phyloP scores from a whole-genome alignment of 129 eudicot genomes.

The Scalesia atractyloides region DNA sequence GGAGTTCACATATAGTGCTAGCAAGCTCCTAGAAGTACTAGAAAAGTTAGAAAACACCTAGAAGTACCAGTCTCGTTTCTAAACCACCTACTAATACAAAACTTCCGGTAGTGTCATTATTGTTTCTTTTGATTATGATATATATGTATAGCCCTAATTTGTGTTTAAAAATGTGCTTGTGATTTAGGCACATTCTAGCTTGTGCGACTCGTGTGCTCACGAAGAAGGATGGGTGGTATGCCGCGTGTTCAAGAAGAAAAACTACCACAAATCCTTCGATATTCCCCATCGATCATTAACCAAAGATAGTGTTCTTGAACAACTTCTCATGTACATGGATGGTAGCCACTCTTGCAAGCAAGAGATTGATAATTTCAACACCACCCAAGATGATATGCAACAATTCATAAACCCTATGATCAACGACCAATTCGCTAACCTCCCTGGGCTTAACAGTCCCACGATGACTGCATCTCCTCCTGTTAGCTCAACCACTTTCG shows the following conservation, averaged over 20 bases:
- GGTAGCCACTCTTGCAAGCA: constrained; percentile 37
- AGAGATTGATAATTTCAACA: constrained; percentile 30
- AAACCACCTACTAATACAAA: too few relatives aligned
- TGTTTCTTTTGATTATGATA: background rate
- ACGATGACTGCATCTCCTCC: constrained; percentile 18
- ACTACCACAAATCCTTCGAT: constrained; percentile 43
- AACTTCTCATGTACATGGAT: constrained; percentile 51
- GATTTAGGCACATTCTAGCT: constrained; percentile 26
- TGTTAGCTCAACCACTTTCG: constrained; percentile 4
- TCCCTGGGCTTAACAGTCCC: constrained; percentile 55
- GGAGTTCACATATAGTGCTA: too few relatives aligned
- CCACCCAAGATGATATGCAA: constrained; percentile 10
- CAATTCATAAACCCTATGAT: constrained; percentile 21
- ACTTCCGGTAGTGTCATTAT: background rate
- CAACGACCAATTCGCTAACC: constrained; percentile 36
- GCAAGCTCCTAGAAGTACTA: too few relatives aligned
- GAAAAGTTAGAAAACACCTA: too few relatives aligned
- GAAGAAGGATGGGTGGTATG: constrained; percentile 94
- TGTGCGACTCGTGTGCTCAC: constrained; percentile 34
- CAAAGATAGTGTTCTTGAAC: constrained; percentile 45
- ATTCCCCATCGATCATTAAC: constrained; percentile 34
- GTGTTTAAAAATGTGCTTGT: background rate
- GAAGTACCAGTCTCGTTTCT: too few relatives aligned
- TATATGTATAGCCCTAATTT: background rate
- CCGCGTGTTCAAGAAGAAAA: constrained; percentile 83